phyloP scores from a whole-genome alignment of 768 basidiomycete species.

The Amanita molliuscula region DNA sequence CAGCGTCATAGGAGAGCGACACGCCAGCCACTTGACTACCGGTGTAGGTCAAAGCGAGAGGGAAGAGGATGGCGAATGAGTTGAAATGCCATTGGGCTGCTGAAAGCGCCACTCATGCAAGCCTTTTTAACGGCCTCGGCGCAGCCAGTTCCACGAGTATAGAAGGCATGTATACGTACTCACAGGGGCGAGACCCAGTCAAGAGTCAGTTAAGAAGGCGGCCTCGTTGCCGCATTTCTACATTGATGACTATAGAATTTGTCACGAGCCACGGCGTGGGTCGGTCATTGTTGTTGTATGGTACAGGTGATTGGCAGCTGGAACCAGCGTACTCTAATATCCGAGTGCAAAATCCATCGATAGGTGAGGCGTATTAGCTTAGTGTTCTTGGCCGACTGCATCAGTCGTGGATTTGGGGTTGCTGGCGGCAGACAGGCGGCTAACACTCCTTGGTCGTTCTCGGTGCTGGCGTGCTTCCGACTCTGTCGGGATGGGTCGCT shows the following conservation, averaged over 20 bases:
- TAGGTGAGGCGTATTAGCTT: not conserved
- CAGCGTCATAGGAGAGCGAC: slow-evolving; percentile 24
- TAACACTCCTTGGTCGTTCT: slow-evolving; percentile 18
- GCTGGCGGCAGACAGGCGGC: not conserved
- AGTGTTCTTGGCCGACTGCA: not conserved
- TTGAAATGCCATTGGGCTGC: not conserved
- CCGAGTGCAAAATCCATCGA: not conserved
- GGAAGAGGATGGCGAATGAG: not conserved
- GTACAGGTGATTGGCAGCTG: not conserved
- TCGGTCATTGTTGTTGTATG: not conserved
- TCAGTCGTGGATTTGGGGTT: not conserved
- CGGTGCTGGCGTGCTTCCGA: slow-evolving; percentile 38
- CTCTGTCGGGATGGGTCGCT: slow-evolving; percentile 34
- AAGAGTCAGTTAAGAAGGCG: too few species aligned
- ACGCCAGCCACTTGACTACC: slow-evolving; percentile 8
- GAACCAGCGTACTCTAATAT: not conserved
- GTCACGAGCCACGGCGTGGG: too few species aligned
- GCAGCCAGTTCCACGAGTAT: not conserved
- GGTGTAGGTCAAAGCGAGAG: slow-evolving; percentile 1
- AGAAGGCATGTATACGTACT: not conserved
- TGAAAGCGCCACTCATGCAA: not conserved
- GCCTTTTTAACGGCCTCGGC: not conserved
- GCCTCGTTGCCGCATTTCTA: too few species aligned
- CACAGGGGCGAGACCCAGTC: too few species aligned
- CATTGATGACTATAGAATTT: too few species aligned